Base-by-base conservation (phyloP, 2,329 filamentous ascomycete genomes). In the Xylaria sp. region DNA sequence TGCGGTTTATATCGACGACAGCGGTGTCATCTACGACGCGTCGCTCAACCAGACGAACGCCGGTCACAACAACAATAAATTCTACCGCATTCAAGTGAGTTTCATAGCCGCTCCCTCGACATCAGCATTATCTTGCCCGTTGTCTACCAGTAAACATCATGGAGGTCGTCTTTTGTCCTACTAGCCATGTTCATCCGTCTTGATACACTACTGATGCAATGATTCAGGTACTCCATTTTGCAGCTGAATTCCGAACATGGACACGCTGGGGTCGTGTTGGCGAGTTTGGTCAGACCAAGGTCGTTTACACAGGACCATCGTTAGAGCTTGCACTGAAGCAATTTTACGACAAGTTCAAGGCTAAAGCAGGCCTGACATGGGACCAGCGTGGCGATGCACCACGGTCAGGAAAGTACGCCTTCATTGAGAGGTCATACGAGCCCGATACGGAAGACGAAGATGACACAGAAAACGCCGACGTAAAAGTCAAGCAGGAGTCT, bases 251-350 rank as follows among this genome's bases (percentile, higher is more conserved):
- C 71, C 76, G 78, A 49, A 85, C 83, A 0, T 93, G 89, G 88
- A 91, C 87, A 2, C 81, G 90, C 59, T 95, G 89, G 90, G 91
- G 91, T 19, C 84, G 91, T 19, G 90, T 95, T 19, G 84, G 85
- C 5, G 84, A 87, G 58, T 68, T 65, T 9, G 85, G 85, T 4
- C 78, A 83, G 65, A 77, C 69, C 11, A 77, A 75, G 10, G 55
- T 73, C 2, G 70, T 84, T 1, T 78, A 78, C 18, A 57, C 70
- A 23, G 78, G 79, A 3, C 67, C 63, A 1, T 68, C 85, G 1
- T 64, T 63, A 0, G 70, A 75, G 3, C 11, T 13, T 30, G 83
- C 83, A 1, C 68, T 81, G 39, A 72, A 70, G 37, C 68, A 79
- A 11, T 88, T 86, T 60, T 75, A 84, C 59, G 82, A 80, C 67